phyloP scores from a whole-genome alignment of 140 eudicot species.

The Oenanthe javanica region DNA sequence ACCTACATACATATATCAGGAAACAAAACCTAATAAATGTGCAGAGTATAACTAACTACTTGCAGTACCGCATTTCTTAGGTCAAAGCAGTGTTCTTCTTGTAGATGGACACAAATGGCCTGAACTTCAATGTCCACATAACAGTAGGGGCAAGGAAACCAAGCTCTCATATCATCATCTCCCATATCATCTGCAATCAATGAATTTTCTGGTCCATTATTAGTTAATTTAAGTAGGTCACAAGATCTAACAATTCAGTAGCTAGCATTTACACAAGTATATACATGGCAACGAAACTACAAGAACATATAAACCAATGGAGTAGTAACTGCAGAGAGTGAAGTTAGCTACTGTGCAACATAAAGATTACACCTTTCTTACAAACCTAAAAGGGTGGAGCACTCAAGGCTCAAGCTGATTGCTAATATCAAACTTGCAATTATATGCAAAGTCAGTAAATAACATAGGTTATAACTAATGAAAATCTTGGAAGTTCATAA shows the following conservation, averaged over 20 bases:
- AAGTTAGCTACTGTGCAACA: not conserved
- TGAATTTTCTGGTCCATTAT: conserved; percentile 28
- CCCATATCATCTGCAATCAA: conserved; percentile 34
- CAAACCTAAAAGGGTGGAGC: not conserved
- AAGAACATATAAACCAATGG: not conserved
- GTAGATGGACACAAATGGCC: conserved; percentile 63
- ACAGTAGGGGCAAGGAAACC: conserved; percentile 93
- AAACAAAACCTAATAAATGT: not conserved
- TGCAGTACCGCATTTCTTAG: conserved; percentile 67
- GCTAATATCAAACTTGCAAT: not conserved
- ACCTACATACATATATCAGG: too few relatives aligned
- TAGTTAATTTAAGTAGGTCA: not conserved
- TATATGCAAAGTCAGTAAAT: not conserved
- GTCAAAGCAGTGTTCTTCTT: conserved; percentile 85
- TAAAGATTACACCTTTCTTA: not conserved
- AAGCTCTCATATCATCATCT: conserved; percentile 70
- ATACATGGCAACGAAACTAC: not conserved
- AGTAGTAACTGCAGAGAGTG: not conserved
- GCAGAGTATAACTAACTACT: not conserved
- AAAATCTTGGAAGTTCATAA: not conserved
- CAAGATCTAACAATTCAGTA: not conserved
- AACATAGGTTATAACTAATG: not conserved
- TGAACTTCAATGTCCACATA: conserved; percentile 69
- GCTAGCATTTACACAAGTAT: not conserved
- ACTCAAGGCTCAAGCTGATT: too few relatives aligned